Base-by-base conservation (phyloP, 768 basidiomycete species). In the Phlebiopsis gigantea region DNA sequence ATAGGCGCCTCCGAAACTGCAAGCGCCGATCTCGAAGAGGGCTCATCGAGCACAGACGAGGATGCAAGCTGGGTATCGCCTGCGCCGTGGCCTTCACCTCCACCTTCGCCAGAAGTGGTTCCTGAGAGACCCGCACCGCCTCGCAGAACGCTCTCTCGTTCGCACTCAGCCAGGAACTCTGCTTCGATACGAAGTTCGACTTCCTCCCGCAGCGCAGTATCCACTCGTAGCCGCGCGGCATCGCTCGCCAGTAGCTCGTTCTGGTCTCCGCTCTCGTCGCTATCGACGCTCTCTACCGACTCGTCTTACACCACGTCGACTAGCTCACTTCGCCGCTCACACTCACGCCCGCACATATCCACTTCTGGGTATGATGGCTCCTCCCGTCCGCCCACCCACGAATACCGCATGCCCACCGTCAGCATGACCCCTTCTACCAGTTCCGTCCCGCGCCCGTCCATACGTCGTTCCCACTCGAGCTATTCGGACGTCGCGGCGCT, bases 401-500 rank as follows among this genome's bases (percentile, higher is more conserved):
- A 43, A 19, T 28, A 56, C 55, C 55, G 68, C 17, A 57, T 60
- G 19, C 59, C 69, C 41, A 59, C 60, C 26, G 58, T 66, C 48
- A 68, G 62, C 49, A 70, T 79, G 63, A 71, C 76, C 26, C 67
- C 72, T 14, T 63, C 69, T n/a, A 62, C 69, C 29, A 63, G 73
- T 8, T 68, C 71, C 28, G 74, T 76, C 1, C 74, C 79, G 2
- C 73, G 78, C 4, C 81, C 83, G 1, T 75, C 77, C 8, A 72
- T 84, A 17, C 75, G 79, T 49, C 73, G 77, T 34, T 63, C 66
- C 46, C 73, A 71, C 39, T 69, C 66, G 19, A 86, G 83, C 58
- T 80, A 85, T 63, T 73, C 82, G 10, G 80, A 83, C 63, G 76
- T 88, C 44, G 67, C 74, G n/a, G 74, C 77, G 6, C 75, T 88